Evolutionary conservation across 768 basidiomycete genomes (phyloP).

Genomic region (Leccinellum albellum): DNA sequence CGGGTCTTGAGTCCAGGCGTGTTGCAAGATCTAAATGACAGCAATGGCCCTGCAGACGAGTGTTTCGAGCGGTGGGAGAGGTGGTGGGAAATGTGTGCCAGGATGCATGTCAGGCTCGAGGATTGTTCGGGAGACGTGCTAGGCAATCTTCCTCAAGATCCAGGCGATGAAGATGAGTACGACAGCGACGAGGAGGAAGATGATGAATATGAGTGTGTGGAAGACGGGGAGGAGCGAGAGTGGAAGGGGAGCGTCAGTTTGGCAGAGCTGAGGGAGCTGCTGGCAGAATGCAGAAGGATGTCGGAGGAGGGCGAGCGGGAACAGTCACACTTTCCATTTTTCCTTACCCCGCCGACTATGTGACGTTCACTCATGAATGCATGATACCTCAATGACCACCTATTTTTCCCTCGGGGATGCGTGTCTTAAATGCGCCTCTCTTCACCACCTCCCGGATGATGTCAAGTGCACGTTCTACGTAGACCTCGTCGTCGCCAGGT

Average conservation of each 20-base stretch:
- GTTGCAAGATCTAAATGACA: constrained; percentile 53
- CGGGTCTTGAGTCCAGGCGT: constrained; percentile 55
- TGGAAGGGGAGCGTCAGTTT: constrained; percentile 29
- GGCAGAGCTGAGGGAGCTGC: constrained; percentile 48
- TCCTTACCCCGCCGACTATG: constrained; percentile 5
- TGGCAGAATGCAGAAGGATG: constrained; percentile 55
- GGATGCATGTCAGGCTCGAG: constrained; percentile 56
- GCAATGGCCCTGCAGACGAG: constrained; percentile 43
- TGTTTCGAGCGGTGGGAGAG: constrained; percentile 57
- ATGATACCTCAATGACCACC: constrained; percentile 17
- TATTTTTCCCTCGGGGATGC: constrained; percentile 69
- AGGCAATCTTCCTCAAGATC: constrained; percentile 39
- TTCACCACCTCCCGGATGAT: constrained; percentile 55
- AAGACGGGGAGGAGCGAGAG: constrained; percentile 30
- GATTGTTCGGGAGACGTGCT: constrained; percentile 70
- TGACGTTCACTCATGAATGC: neutral
- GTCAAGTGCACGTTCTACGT: constrained; percentile 39
- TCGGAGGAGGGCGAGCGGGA: constrained; percentile 31
- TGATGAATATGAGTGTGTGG: constrained; percentile 29
- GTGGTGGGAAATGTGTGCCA: constrained; percentile 59
- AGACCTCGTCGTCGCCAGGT: constrained; percentile 12
- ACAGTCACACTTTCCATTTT: constrained; percentile 21
- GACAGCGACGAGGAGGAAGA: constrained; percentile 32
- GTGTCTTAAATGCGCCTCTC: constrained; percentile 68
- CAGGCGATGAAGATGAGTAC: constrained; percentile 32